Percentiles rank a stretch among this genome's conserved stretches.
phyloP scores from a whole-genome alignment of 2,329 filamentous ascomycete species.

The Graphium sp. region DNA sequence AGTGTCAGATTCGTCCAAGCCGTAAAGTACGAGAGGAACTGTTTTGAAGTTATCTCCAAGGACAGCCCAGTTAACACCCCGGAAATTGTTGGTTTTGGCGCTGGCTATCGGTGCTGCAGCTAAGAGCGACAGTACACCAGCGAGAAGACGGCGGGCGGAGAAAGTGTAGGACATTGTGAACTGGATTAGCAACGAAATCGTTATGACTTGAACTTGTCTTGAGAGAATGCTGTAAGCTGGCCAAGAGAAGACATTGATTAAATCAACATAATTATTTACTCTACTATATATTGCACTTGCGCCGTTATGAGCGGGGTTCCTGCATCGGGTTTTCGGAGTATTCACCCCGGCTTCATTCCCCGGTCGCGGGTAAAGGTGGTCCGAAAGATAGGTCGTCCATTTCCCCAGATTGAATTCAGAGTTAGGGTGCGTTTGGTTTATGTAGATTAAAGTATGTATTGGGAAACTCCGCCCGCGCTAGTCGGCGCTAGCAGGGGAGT shows the following conservation, averaged over 20 bases:
- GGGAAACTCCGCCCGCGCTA: too few species aligned
- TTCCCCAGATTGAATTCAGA: too few species aligned
- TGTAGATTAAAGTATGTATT: too few species aligned
- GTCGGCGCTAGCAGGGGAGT: too few species aligned
- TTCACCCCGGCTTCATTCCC: too few species aligned
- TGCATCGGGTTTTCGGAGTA: too few species aligned
- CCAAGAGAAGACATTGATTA: not conserved
- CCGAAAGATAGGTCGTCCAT: too few species aligned
- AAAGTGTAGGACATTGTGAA: not conserved
- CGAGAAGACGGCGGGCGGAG: constrained; percentile 4
- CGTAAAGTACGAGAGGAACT: constrained; percentile 3
- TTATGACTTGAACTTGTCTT: not conserved
- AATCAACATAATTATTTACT: not conserved
- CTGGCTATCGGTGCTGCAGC: constrained; percentile 1
- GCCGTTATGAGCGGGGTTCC: too few species aligned
- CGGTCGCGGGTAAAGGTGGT: too few species aligned
- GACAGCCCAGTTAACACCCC: constrained; percentile 5
- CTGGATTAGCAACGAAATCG: not conserved
- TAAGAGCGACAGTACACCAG: constrained; percentile 1
- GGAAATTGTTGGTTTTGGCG: constrained; percentile 4
- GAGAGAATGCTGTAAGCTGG: not conserved
- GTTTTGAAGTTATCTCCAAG: constrained; percentile 4
- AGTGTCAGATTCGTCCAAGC: constrained; percentile 4
- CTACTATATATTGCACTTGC: too few species aligned
- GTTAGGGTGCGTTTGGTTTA: too few species aligned